Conservation (phyloP, 176 grass and related monocot genomes). For the Phyllostachys edulis region DNA sequence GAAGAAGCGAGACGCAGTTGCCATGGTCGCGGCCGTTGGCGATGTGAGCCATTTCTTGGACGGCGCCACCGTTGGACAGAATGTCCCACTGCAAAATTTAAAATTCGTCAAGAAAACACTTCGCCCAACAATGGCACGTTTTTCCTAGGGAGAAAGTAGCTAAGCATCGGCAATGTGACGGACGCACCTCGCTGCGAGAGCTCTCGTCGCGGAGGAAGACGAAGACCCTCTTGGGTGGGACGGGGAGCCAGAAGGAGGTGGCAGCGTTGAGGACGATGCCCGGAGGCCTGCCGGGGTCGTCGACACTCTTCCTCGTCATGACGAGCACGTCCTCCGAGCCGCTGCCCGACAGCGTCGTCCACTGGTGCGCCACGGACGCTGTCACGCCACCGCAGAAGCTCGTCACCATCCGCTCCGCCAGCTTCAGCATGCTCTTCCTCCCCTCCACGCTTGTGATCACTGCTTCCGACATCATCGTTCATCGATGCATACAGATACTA, state of each 20-base stretch:
- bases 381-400: slow-evolving; percentile 93
- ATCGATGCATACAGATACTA: background rate
- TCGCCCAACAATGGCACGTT: background rate
- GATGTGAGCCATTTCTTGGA: slow-evolving; percentile 99
- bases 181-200: slow-evolving; percentile 69
- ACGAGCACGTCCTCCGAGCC: slow-evolving; percentile 84
- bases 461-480: background rate
- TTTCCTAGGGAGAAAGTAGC: background rate
- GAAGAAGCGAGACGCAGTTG: slow-evolving; percentile 86
- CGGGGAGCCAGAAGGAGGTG: slow-evolving; percentile 91
- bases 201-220: slow-evolving; percentile 86
- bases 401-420: slow-evolving; percentile 92
- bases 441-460: slow-evolving; percentile 88
- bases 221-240: slow-evolving; percentile 68
- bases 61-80: slow-evolving; percentile 80
- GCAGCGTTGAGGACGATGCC: slow-evolving; percentile 95
- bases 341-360: slow-evolving; percentile 87
- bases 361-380: slow-evolving; percentile 77
- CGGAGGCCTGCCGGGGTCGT: slow-evolving; percentile 77
- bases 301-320: slow-evolving; percentile 89
- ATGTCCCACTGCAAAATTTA: slow-evolving; percentile 74
- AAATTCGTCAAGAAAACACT: background rate
- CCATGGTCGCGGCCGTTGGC: slow-evolving; percentile 91
- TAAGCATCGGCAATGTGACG: background rate
- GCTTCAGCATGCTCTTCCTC: slow-evolving; percentile 92